phyloP scores from a whole-genome alignment of 1,284 basidiomycete genomes.

The Cutaneotrichosporon spelunceum region DNA sequence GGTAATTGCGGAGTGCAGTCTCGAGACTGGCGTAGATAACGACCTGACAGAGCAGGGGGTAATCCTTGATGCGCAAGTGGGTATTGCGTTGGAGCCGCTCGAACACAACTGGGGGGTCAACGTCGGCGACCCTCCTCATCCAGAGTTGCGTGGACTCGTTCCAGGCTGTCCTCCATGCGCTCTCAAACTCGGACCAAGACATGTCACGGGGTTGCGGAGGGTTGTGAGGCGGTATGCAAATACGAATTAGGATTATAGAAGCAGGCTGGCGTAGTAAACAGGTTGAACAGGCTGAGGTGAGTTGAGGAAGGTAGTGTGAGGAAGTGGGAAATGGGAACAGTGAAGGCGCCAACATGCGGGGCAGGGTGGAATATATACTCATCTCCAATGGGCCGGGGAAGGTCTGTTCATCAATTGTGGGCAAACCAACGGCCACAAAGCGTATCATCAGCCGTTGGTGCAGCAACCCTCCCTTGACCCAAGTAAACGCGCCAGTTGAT shows the following conservation, averaged over 20 bases:
- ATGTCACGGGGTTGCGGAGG: background rate
- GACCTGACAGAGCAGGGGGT: background rate
- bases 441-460: too few relatives aligned
- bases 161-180: background rate
- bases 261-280: background rate
- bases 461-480: too few relatives aligned
- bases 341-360: background rate
- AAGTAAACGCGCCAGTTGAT: too few relatives aligned
- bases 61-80: background rate
- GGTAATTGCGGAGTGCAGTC: background rate
- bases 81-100: background rate
- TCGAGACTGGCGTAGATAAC: background rate
- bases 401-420: too few relatives aligned
- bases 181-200: background rate
- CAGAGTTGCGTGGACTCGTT: background rate
- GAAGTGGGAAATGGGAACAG: background rate
- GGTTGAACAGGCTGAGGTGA: background rate
- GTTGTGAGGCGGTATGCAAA: background rate
- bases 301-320: background rate
- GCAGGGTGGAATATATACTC: too few relatives aligned
- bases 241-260: background rate
- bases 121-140: background rate
- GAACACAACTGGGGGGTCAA: background rate
- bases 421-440: too few relatives aligned
- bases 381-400: too few relatives aligned